Evolutionary conservation across 345 rosid genomes (phyloP).

Genomic region (Kandelia obovata): DNA sequence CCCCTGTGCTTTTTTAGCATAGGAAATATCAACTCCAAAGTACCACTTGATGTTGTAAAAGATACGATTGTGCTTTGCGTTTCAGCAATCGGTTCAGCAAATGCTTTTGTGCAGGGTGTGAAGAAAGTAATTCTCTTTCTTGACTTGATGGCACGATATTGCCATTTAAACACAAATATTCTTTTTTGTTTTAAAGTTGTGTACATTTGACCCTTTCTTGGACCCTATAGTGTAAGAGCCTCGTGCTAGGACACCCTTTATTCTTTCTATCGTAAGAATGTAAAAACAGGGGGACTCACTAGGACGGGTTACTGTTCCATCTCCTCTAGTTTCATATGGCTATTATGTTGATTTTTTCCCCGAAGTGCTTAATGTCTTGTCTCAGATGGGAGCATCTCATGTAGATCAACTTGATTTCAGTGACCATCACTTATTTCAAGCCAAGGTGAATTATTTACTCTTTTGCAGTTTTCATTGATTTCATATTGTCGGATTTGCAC

Average conservation of each 20-base stretch:
- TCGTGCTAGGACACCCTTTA: too few relatives aligned
- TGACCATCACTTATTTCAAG: slow-evolving; percentile 61
- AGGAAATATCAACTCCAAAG: slow-evolving; percentile 30
- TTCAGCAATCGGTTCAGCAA: slow-evolving; percentile 73
- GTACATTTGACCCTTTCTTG: too few relatives aligned
- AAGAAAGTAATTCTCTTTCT: slow-evolving; percentile 38
- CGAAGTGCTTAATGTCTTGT: slow-evolving; percentile 8
- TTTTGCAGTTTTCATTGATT: neutral
- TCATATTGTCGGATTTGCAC: neutral
- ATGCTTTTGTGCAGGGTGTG: slow-evolving; percentile 53
- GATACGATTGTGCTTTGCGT: slow-evolving; percentile 50
- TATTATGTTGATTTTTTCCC: neutral
- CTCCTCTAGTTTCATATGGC: neutral
- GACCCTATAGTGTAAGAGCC: too few relatives aligned
- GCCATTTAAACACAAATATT: too few relatives aligned
- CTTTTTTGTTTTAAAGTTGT: too few relatives aligned
- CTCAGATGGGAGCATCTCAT: slow-evolving; percentile 61
- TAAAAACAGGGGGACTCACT: too few relatives aligned
- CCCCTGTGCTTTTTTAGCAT: slow-evolving; percentile 53
- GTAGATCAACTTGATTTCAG: slow-evolving; percentile 66
- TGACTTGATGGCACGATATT: too few relatives aligned
- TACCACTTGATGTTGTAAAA: slow-evolving; percentile 36
- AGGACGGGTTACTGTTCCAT: neutral
- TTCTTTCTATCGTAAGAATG: too few relatives aligned
- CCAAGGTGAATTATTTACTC: slow-evolving; percentile 31